Evolutionary conservation across 2,329 filamentous ascomycete genomes (phyloP).

Genomic region (Alternaria postmessia): DNA sequence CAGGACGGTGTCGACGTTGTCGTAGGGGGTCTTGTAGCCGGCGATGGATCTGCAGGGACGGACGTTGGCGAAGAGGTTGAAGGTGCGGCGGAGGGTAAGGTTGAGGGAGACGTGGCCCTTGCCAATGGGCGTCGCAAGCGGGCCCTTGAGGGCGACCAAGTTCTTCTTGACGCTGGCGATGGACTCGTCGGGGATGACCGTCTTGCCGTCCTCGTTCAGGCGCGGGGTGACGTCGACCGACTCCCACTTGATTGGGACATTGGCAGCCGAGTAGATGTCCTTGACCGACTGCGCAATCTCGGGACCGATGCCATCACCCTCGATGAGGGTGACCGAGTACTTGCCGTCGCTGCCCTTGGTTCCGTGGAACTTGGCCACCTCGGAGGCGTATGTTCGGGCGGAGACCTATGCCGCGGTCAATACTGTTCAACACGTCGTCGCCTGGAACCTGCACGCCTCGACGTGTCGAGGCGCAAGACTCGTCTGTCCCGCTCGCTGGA

Average conservation of each 20-base stretch:
- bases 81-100: constrained; percentile 96
- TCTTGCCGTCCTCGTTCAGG: constrained; percentile 94
- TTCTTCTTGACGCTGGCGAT: constrained; percentile 94
- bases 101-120: constrained; percentile 99
- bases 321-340: constrained; percentile 95
- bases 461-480: not conserved
- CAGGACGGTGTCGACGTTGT: constrained; percentile 93
- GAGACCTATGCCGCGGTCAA: constrained; percentile 34
- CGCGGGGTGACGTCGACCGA: constrained; percentile 94
- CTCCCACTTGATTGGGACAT: constrained; percentile 97
- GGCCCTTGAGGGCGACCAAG: constrained; percentile 97
- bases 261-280: constrained; percentile 96
- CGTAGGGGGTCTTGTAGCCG: constrained; percentile 98
- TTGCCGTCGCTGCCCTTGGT: constrained; percentile 90
- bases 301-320: constrained; percentile 98
- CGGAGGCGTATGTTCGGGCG: constrained; percentile 64
- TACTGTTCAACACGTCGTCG: not conserved
- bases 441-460: not conserved
- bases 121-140: constrained; percentile 95
- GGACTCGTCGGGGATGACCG: constrained; percentile 88
- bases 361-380: constrained; percentile 91
- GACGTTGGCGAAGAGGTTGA: constrained; percentile 99
- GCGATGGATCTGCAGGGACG: constrained; percentile 96
- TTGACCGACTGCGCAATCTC: constrained; percentile 98
- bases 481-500: constrained; percentile 10